Evolutionary conservation across 495 filamentous ascomycete species (phyloP), one percentile per base, ranked within the genome.

Genomic region (Aspergillus ostianus): DNA sequence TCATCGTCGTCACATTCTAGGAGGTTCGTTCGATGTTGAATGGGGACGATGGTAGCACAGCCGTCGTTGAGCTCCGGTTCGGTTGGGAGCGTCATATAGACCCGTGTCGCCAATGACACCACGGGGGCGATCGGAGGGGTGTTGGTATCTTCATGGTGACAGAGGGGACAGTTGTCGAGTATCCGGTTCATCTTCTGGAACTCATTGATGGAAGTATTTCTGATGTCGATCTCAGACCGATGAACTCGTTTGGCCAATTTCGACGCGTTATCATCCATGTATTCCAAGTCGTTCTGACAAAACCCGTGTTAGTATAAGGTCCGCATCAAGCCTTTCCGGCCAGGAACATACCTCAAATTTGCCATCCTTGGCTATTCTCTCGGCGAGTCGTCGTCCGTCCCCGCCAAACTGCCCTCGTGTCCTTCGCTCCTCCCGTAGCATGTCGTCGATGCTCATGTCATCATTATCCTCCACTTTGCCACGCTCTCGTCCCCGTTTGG

Each of bases 1-100:
- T 98, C 94, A 67, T 98, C 95, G 68, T 98, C 95, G 69, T 98
- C 95, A 69, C 95, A 98, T 73, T 97, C 94, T 21, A 98, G 80
- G 13, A 98, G 84, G 69, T 98, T 98, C 30, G 82, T 85, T 47
- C 87, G 87, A 70, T 98, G 94, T 70, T 90, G 87, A 51, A 95
- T 89, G 21, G 94, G 94, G 10, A 93, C 88, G 64, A 98, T 96
- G 36, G 91, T 84, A 12, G 92, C 90, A 36, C 92, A 88, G 29
- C 91, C 90, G 41, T 88, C 83, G 53, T 82, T 90, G 57, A 98
- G 79, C 64, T 98, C 95, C 0, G 94, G 94, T 64, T 92, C 84
- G 0, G 94, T 93, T 9, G 95, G 91, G 6, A 98, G 80, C 2
- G 93, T 96, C 19, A 98, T 80, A 70, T 85, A 98, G 58, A 90